A percentile compares a stretch with the other conserved stretches of the same genome.
Evolutionary conservation across 176 grass and related monocot species (phyloP).

Genomic region (Typha latifolia): DNA sequence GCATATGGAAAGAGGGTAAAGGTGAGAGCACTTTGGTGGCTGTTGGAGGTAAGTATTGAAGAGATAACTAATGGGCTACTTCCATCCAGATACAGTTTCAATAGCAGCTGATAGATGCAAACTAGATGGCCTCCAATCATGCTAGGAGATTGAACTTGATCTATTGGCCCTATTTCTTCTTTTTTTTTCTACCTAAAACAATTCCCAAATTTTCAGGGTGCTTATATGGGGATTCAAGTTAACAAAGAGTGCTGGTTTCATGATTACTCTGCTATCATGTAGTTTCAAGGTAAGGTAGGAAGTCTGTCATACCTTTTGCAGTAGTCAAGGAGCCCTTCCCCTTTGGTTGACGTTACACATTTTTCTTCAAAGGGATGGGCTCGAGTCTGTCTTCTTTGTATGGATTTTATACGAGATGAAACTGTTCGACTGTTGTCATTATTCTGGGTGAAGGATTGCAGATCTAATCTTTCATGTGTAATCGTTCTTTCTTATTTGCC

Average conservation of each 20-base stretch:
- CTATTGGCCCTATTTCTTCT: constrained; percentile 7
- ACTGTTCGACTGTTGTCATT: no score
- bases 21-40: neutral
- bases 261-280: constrained; percentile 28
- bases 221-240: constrained; percentile 36
- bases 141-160: constrained; percentile 14
- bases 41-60: constrained; percentile 26
- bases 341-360: no score
- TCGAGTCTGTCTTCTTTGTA: no score
- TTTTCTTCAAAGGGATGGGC: no score
- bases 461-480: no score
- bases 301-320: no score
- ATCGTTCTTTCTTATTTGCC: no score
- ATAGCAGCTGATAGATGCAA: neutral
- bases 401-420: no score
- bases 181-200: constrained; percentile 23
- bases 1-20: constrained; percentile 7
- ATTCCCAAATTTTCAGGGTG: constrained; percentile 50
- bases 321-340: no score
- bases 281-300: constrained; percentile 16
- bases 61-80: constrained; percentile 17
- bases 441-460: no score
- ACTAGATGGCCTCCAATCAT: constrained; percentile 14
- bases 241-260: constrained; percentile 21
- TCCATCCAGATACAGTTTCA: neutral